Conservation (phyloP, 2,329 filamentous ascomycete genomes). For the Aspergillus unguis region DNA sequence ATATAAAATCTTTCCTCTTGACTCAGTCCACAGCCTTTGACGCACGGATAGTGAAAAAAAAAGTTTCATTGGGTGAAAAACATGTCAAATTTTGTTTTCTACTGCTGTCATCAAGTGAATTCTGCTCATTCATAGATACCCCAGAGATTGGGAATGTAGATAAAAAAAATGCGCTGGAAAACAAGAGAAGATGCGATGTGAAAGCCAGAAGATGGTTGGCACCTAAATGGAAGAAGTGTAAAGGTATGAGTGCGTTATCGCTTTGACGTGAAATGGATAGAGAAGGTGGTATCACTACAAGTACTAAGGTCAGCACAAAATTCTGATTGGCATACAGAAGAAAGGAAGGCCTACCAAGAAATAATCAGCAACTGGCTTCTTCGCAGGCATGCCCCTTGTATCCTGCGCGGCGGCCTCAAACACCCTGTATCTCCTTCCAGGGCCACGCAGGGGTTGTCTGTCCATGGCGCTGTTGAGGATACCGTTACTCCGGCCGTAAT, state of each 20-base stretch:
- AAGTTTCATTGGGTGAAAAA: no score
- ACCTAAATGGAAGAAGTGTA: neutral
- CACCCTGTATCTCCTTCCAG: constrained; percentile 85
- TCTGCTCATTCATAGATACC: no score
- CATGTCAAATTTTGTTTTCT: no score
- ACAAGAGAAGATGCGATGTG: no score
- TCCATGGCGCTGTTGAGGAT: constrained; percentile 50
- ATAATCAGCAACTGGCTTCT: constrained; percentile 97
- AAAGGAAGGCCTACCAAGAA: constrained; percentile 59
- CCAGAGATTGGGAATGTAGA: no score
- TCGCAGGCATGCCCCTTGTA: constrained; percentile 93
- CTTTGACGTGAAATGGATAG: neutral
- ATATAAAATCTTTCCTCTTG: no score
- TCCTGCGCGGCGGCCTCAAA: constrained; percentile 97
- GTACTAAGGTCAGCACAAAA: neutral
- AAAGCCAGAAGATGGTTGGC: neutral
- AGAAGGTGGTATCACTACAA: constrained; percentile 7
- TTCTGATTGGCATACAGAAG: neutral
- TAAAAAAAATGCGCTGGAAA: no score
- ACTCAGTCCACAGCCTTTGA: no score
- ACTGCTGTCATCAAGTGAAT: no score
- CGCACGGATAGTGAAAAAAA: no score
- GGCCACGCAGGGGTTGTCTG: constrained; percentile 57
- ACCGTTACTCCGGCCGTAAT: constrained; percentile 42
- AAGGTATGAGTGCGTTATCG: neutral